Evolutionary conservation across 805 yeast species (phyloP).

Genomic region (Starmera pachycereana): DNA sequence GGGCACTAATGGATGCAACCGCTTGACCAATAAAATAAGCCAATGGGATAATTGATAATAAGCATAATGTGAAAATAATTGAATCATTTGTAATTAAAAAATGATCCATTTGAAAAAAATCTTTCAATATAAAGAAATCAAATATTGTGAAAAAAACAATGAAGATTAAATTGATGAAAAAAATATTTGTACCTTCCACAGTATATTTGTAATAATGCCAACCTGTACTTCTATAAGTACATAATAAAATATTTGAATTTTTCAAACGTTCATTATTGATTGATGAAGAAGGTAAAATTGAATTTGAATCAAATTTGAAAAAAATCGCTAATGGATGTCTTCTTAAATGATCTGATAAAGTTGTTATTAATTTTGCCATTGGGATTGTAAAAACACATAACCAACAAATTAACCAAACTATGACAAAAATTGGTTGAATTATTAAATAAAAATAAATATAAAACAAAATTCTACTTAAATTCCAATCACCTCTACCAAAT

Average conservation of each 20-base stretch:
- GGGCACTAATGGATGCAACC: slow-evolving; percentile 98
- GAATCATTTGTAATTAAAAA: slow-evolving; percentile 41
- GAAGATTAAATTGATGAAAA: slow-evolving; percentile 74
- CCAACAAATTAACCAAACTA: slow-evolving; percentile 63
- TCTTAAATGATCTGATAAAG: slow-evolving; percentile 66
- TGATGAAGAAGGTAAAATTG: slow-evolving; percentile 10
- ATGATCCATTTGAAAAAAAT: slow-evolving; percentile 25
- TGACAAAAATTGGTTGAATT: slow-evolving; percentile 54
- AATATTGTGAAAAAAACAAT: slow-evolving; percentile 75
- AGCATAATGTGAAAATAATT: slow-evolving; percentile 61
- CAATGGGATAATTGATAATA: slow-evolving; percentile 80
- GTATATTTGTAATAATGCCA: slow-evolving; percentile 92
- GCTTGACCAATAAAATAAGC: slow-evolving; percentile 98
- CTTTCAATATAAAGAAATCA: slow-evolving; percentile 59
- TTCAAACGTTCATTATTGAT: slow-evolving; percentile 9
- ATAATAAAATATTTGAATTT: slow-evolving; percentile 55
- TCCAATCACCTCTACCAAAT: slow-evolving; percentile 93
- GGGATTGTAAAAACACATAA: slow-evolving; percentile 82
- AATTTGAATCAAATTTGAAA: slow-evolving; percentile 44
- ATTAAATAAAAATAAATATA: slow-evolving; percentile 59
- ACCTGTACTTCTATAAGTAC: slow-evolving; percentile 90
- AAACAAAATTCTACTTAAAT: slow-evolving; percentile 68
- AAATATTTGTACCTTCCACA: slow-evolving; percentile 90
- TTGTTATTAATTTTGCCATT: slow-evolving; percentile 71
- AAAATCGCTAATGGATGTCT: slow-evolving; percentile 87